These are phyloP conservation scores for Geotrichum cucujoidarum DNA, from an alignment of 1,139 yeast genomes.

Conservation along the genomic window DNA sequence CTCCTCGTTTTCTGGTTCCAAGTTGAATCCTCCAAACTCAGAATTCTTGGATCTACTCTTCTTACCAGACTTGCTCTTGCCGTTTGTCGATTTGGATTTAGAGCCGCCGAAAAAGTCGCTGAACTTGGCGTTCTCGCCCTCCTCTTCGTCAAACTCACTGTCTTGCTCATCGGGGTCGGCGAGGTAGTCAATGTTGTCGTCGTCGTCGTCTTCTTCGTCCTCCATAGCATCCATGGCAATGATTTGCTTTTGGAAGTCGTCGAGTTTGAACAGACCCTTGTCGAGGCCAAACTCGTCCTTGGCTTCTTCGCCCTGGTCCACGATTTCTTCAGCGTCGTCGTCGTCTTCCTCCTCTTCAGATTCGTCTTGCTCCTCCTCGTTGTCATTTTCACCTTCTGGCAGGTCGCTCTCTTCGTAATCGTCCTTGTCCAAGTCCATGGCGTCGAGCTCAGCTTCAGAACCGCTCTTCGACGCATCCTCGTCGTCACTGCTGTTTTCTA, in stretches of 20 bases:
- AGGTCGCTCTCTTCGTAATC: conserved; percentile 25
- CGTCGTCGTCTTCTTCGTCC: conserved; percentile 54
- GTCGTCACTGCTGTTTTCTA: conserved; percentile 19
- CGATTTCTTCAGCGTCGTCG: conserved; percentile 29
- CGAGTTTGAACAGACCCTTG: conserved; percentile 81
- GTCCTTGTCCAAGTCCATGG: conserved; percentile 25
- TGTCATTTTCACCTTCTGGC: conserved; percentile 22
- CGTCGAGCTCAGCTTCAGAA: conserved; percentile 19
- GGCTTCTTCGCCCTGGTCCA: conserved; percentile 25
- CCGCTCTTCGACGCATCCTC: conserved; percentile 20
- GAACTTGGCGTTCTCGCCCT: conserved; percentile 34
- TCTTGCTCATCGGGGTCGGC: conserved; percentile 37
- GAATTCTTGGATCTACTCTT: conserved; percentile 29
- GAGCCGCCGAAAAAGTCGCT: conserved; percentile 41
- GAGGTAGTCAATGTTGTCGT: conserved; percentile 60
- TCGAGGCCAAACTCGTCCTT: conserved; percentile 56
- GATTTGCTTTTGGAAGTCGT: conserved; percentile 78
- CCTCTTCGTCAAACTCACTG: conserved; percentile 33
- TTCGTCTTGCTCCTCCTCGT: conserved; percentile 23
- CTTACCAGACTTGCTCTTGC: conserved; percentile 7
- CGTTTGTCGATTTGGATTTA: conserved; percentile 24
- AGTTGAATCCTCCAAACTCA: conserved; percentile 55
- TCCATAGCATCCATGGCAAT: conserved; percentile 48
- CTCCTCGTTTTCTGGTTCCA: conserved; percentile 53
- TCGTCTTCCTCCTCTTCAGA: conserved; percentile 31